Base-by-base conservation (phyloP, 768 basidiomycete genomes). In the Hericium coralloides region DNA sequence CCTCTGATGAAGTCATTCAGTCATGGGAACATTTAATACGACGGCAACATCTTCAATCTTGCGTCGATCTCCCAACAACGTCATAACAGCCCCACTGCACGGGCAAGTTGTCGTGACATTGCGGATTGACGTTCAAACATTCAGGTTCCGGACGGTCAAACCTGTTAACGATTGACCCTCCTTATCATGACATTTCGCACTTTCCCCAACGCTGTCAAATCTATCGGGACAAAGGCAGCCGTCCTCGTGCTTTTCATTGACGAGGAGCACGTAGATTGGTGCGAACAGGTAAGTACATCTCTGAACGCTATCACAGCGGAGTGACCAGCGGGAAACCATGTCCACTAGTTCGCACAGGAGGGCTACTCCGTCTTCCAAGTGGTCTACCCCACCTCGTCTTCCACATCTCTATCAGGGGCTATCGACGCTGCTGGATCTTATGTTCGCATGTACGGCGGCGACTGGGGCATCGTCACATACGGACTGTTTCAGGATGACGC, bases 301-400 rank as follows among this genome's bases (percentile, higher is more conserved):
- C 3, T 41, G n/a, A n/a, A 20, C 20, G 25, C 18, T 55, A 8
- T 58, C 45, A 53, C 22, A 36, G 15, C 8, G 8, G 18, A 5
- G 39, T 18, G 22, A 14, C 45, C 14, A 15, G 45, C n/a, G 22
- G 47, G 20, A 38, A 38, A 37, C 25, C 9, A 14, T 3, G 20
- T 31, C 15, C 12, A 37, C n/a, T 53, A 74, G 69, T 68, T 71
- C 58, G 60, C 73, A 36, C 70, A 73, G 55, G 75, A 76, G 59
- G 74, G 74, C 25, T 74, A 76, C 58, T 60, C 67, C n/a, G 67
- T 73, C 17, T 53, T 69, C 10, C 71, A 70, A 36, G 53, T 74
- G 10, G 37, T 59, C 1, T 71, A 69, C 36, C 67, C 70, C 26
- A 49, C 55, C 12, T 51, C 63, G 22, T 47, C 52, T 18, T 15